Conservation (phyloP, 495 filamentous ascomycete genomes). For the Tirmania nivea region DNA sequence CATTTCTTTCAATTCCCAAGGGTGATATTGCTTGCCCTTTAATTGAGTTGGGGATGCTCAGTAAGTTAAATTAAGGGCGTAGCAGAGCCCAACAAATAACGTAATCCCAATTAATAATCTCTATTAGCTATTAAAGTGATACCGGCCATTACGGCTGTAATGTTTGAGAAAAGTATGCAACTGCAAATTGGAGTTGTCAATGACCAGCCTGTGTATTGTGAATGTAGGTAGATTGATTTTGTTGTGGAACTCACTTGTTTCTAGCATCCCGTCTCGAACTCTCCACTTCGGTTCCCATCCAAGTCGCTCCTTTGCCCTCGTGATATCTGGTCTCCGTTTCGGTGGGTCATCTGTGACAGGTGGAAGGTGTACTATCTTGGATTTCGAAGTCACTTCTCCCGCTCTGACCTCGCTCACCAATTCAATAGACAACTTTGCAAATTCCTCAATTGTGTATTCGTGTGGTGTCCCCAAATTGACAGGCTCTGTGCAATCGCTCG, state of each 20-base stretch:
- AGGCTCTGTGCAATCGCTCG: constrained; percentile 12
- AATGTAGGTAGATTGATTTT: no score
- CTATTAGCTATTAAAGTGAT: no score
- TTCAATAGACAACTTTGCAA: constrained; percentile 12
- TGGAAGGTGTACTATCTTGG: constrained; percentile 7
- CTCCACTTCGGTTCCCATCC: constrained; percentile 11
- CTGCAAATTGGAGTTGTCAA: no score
- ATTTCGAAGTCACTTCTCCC: not conserved
- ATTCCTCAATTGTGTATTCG: constrained; percentile 15
- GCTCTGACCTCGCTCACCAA: constrained; percentile 8
- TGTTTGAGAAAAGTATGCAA: no score
- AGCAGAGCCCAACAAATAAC: no score
- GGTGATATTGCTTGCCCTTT: no score
- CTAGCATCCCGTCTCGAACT: constrained; percentile 11
- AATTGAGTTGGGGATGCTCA: no score
- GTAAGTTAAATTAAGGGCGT: no score
- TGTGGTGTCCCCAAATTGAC: constrained; percentile 19
- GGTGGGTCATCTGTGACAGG: constrained; percentile 16
- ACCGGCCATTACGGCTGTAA: no score
- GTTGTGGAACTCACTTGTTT: constrained; percentile 9
- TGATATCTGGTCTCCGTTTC: constrained; percentile 17
- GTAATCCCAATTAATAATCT: no score
- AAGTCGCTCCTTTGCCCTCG: constrained; percentile 13
- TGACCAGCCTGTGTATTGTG: no score
- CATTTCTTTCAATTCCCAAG: no score